Evolutionary conservation across 2,329 filamentous ascomycete genomes (phyloP).

Genomic region (Pestalotiopsis fici): DNA sequence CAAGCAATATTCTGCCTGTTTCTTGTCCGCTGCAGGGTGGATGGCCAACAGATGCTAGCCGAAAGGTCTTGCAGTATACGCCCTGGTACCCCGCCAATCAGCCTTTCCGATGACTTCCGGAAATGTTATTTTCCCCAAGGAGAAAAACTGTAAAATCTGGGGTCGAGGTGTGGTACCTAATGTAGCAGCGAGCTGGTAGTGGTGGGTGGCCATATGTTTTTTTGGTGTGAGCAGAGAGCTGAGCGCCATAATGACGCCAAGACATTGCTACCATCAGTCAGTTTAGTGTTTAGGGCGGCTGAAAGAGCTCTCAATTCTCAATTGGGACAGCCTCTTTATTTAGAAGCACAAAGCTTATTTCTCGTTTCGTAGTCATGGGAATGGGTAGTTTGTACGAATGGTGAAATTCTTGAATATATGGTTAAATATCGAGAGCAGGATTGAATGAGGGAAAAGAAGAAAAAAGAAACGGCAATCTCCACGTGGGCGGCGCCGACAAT

Average conservation of each 20-base stretch:
- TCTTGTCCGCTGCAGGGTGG: too few species aligned
- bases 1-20: not conserved
- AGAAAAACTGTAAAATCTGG: not conserved
- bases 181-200: too few species aligned
- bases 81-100: not conserved
- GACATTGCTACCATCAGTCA: not conserved
- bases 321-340: not conserved
- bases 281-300: not conserved
- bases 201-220: too few species aligned
- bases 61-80: not conserved
- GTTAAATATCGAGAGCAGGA: too few species aligned
- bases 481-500: too few species aligned
- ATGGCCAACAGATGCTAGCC: not conserved
- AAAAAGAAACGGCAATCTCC: too few species aligned
- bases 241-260: not conserved
- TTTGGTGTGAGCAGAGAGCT: not conserved
- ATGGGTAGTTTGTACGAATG: too few species aligned
- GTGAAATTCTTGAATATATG: too few species aligned
- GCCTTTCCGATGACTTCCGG: not conserved
- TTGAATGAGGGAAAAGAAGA: too few species aligned
- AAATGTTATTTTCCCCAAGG: not conserved
- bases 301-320: not conserved
- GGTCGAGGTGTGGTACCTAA: too few species aligned
- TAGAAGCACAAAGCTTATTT: not conserved
- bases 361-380: not conserved